Base-by-base conservation (phyloP, 148 eudicot genomes). In the Euryodendron excelsum region DNA sequence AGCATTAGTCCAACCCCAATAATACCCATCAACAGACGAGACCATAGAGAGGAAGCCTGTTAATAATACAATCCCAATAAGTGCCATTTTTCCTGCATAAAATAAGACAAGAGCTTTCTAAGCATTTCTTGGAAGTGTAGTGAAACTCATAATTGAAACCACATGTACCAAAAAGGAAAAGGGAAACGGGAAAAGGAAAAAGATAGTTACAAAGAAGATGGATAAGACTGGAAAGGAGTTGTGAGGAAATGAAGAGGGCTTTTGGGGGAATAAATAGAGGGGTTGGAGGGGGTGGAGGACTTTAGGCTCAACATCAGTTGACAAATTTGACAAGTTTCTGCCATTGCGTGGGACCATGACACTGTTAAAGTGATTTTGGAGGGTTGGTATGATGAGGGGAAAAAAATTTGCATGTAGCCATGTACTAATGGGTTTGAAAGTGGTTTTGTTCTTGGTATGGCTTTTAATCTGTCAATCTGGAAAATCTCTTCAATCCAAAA, bases 1-100 rank as follows among this genome's bases (percentile, higher is more conserved):
- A 61, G 89, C 91, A 81, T 84, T 82, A 34, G 74, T 84, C 91
- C 91, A 88, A 64, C 89, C 89, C 20, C 78, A 77, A 37, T 80
- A 65, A 28, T 85, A 78, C 25, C 84, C 91, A 34, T 80, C 62
- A 34, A 80, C 84, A 50, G 82, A 68, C 11, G 80, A 66, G 30
- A 78, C 27, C 61, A 81, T 18, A n/a, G 82, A 78, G 39, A 79
- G 55, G 78, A 86, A 52, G 4, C 80, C 79, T 60, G 82, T 33
- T 21, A 86, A 23, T 8, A 82, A 23, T 8, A 82, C 2, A 4
- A 83, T 21, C 55, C 77, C 81, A 25, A 75, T n/a, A 20, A 34
- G 45, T 58, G 56, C 73, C 87, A 85, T 87, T 70, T 65, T 65
- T 58, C 60, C 76, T 81, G 78, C 70, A 56, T 34, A 36, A 34